Conservation (phyloP, 129 eudicot genomes). For the Scalesia atractyloides region DNA sequence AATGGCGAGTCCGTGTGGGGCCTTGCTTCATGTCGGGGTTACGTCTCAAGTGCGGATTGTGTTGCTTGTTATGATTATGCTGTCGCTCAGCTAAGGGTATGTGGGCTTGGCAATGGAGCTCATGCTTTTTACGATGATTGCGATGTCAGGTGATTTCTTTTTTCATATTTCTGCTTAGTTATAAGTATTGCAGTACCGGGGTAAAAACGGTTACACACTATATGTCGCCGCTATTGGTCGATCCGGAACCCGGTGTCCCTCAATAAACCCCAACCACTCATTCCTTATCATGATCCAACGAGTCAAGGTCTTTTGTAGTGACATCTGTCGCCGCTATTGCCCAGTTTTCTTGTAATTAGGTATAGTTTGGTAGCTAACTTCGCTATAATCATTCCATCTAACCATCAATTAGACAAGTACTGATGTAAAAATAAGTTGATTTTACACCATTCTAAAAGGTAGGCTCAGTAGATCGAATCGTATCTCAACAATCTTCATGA, state of each 20-base stretch:
- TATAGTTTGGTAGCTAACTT: no score
- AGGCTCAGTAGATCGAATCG: background rate
- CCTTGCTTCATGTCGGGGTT: constrained; percentile 49
- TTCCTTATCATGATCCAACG: no score
- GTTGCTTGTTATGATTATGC: constrained; percentile 51
- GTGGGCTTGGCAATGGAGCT: constrained; percentile 43
- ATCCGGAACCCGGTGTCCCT: no score
- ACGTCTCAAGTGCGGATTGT: constrained; percentile 44
- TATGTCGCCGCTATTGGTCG: no score
- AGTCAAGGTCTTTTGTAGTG: no score
- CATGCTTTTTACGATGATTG: constrained; percentile 50
- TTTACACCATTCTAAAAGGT: background rate
- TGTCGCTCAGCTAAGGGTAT: constrained; percentile 28
- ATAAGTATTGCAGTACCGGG: no score
- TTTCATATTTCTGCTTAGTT: background rate
- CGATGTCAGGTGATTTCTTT: constrained; percentile 44
- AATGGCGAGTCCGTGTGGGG: constrained; percentile 45
- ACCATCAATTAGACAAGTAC: background rate
- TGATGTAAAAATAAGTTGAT: background rate
- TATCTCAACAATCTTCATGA: background rate
- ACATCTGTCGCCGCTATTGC: no score
- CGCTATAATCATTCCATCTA: no score
- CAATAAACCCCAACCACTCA: no score
- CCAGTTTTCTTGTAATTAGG: no score
- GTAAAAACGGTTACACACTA: no score